Conservation (phyloP, 176 grass and related monocot genomes). For the Ensete glaucum region DNA sequence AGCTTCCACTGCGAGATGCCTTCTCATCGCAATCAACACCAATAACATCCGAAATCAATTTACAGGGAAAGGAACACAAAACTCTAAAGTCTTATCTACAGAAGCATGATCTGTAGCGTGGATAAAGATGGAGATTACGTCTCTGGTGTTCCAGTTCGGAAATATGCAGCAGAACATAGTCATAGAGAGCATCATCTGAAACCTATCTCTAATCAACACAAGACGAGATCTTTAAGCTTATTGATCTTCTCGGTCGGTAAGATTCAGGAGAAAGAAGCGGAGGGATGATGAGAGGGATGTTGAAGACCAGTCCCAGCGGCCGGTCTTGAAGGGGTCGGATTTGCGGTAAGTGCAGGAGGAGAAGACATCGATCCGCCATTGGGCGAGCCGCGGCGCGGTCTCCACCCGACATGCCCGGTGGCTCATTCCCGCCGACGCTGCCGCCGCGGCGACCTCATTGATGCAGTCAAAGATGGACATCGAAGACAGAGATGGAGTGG, state of each 20-base stretch:
- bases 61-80: not conserved
- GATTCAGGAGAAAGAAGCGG: too few species aligned
- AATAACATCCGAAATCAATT: not conserved
- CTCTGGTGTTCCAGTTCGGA: not conserved
- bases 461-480: constrained; percentile 59
- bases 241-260: too few species aligned
- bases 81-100: not conserved
- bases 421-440: constrained; percentile 48
- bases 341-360: constrained; percentile 73
- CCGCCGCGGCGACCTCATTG: constrained; percentile 81
- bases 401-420: constrained; percentile 58
- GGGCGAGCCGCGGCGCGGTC: constrained; percentile 72
- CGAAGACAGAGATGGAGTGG: too few species aligned
- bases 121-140: not conserved
- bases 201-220: not conserved
- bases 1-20: constrained; percentile 88
- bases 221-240: not conserved
- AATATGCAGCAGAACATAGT: not conserved
- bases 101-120: not conserved
- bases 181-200: too few species aligned
- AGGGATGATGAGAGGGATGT: too few species aligned
- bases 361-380: constrained; percentile 82
- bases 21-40: constrained; percentile 16
- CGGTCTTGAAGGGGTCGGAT: constrained; percentile 80
- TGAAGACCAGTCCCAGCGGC: constrained; percentile 83